phyloP scores from a whole-genome alignment of 768 basidiomycete genomes.

The Suillus spraguei region DNA sequence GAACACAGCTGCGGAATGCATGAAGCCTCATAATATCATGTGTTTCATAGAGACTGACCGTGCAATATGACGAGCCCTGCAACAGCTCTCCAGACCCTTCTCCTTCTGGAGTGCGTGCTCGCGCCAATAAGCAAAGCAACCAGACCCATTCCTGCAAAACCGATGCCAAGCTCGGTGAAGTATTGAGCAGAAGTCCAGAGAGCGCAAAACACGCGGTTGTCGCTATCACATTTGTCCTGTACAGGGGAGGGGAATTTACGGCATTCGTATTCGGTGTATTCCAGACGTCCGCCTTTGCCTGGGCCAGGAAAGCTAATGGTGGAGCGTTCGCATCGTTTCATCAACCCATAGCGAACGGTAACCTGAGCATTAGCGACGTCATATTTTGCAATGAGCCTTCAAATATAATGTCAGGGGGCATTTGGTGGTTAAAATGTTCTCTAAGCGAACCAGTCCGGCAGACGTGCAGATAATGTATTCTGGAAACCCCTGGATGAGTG shows the following conservation, averaged over 20 bases:
- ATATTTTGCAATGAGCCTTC: conserved; percentile 43
- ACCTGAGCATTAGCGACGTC: conserved; percentile 50
- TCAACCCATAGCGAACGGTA: conserved; percentile 61
- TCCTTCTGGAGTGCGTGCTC: conserved; percentile 70
- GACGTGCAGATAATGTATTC: conserved; percentile 58
- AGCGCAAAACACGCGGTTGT: conserved; percentile 61
- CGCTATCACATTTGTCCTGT: conserved; percentile 47
- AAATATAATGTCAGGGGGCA: conserved; percentile 30
- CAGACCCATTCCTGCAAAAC: conserved; percentile 62
- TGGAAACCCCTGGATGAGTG: conserved; percentile 25
- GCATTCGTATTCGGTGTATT: conserved; percentile 61
- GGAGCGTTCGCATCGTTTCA: conserved; percentile 56
- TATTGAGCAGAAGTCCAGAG: conserved; percentile 75
- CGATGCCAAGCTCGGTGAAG: conserved; percentile 61
- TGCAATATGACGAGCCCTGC: conserved; percentile 66
- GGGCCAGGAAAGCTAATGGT: conserved; percentile 49
- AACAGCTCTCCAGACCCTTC: conserved; percentile 77
- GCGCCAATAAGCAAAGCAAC: conserved; percentile 65
- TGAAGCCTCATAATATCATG: not conserved
- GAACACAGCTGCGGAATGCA: conserved; percentile 45
- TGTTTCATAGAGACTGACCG: conserved; percentile 37
- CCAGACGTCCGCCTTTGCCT: conserved; percentile 43
- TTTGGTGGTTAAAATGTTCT: conserved; percentile 20
- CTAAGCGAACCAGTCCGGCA: conserved; percentile 64
- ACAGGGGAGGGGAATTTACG: conserved; percentile 64